phyloP scores from a whole-genome alignment of 208 protist genomes.

The Crithidia acanthocephali region DNA sequence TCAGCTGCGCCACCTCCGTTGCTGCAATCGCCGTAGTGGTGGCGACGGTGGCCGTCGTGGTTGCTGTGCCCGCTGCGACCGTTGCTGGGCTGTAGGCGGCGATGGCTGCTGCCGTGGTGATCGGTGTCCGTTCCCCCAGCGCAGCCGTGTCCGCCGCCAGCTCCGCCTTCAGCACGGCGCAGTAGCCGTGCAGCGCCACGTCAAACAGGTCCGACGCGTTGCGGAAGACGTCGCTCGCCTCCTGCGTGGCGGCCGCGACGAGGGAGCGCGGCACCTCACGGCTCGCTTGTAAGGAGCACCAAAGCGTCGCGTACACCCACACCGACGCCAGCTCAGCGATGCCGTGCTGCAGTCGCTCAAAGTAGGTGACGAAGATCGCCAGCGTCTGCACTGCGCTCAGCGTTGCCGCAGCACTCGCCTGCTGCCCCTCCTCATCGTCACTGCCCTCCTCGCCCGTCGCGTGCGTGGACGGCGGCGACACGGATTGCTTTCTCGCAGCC shows the following conservation, averaged over 20 bases:
- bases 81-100: too few species aligned
- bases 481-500: neutral
- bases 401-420: neutral
- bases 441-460: neutral
- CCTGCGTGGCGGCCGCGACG: conserved; percentile 12
- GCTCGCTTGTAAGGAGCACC: conserved; percentile 34
- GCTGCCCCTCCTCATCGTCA: conserved; percentile 9
- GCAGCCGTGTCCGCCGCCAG: conserved; percentile 39
- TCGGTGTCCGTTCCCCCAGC: neutral
- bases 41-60: neutral
- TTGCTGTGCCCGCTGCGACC: too few species aligned
- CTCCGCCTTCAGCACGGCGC: conserved; percentile 46
- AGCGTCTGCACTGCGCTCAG: conserved; percentile 33
- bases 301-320: conserved; percentile 61
- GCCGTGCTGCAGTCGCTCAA: conserved; percentile 44
- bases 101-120: neutral
- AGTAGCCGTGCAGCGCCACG: conserved; percentile 38
- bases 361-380: conserved; percentile 42
- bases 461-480: neutral
- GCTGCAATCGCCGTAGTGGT: neutral
- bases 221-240: conserved; percentile 26
- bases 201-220: conserved; percentile 17
- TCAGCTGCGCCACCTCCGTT: conserved; percentile 10
- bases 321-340: conserved; percentile 51
- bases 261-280: conserved; percentile 24